Evolutionary conservation across 306 rosid genomes (phyloP).

Genomic region (Ochetophila trinervis): DNA sequence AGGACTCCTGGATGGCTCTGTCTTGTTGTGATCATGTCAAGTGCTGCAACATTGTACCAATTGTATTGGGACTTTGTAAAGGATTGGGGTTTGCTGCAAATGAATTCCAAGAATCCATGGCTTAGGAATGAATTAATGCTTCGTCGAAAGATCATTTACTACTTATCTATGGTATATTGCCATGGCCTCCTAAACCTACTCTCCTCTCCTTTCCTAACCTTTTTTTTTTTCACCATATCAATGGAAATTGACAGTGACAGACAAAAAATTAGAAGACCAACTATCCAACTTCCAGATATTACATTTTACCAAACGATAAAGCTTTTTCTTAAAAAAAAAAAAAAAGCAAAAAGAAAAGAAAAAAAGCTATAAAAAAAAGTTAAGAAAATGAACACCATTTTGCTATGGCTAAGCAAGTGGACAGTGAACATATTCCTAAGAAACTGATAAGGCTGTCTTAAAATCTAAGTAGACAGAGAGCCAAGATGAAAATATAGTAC

Average conservation of each 20-base stretch:
- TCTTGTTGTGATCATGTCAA: constrained; percentile 80
- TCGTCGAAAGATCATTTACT: constrained; percentile 76
- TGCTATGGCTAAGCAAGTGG: constrained; percentile 22
- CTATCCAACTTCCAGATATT: background rate
- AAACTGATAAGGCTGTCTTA: constrained; percentile 36
- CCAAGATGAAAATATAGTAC: constrained; percentile 30
- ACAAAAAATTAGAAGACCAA: background rate
- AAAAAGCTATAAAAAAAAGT: background rate
- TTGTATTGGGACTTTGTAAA: constrained; percentile 98
- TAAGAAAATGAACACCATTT: background rate
- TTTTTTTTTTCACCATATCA: background rate
- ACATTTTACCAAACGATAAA: too few relatives aligned
- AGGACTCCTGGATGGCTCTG: constrained; percentile 71
- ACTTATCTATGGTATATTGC: constrained; percentile 82
- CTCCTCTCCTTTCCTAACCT: background rate
- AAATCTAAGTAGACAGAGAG: constrained; percentile 33
- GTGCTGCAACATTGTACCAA: constrained; percentile 90
- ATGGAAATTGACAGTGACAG: constrained; percentile 23
- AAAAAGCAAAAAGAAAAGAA: constrained; percentile 15
- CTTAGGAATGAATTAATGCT: constrained; percentile 94
- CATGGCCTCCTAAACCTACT: constrained; percentile 7
- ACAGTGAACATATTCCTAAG: constrained; percentile 43
- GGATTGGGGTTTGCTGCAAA: constrained; percentile 99
- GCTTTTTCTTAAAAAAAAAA: background rate
- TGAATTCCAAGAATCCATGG: constrained; percentile 94